phyloP scores from a whole-genome alignment of 116 monocot genomes.

The Dioscorea cayenensis region DNA sequence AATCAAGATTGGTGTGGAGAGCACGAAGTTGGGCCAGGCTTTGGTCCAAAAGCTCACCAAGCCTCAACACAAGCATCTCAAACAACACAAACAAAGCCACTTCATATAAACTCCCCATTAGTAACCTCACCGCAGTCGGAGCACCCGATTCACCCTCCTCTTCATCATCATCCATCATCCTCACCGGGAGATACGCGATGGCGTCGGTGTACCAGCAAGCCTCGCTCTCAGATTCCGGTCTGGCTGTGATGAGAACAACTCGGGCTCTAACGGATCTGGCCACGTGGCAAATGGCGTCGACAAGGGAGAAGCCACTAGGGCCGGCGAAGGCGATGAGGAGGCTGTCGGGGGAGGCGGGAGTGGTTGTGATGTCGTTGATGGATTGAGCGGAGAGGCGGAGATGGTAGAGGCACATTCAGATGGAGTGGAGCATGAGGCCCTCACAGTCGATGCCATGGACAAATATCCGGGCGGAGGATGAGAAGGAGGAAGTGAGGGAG shows the following conservation, averaged over 20 bases:
- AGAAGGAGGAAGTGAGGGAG: constrained; percentile 10
- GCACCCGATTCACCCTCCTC: constrained; percentile 4
- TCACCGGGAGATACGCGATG: constrained; percentile 49
- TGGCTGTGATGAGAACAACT: constrained; percentile 56
- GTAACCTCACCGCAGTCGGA: constrained; percentile 19
- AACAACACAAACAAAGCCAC: constrained; percentile 78
- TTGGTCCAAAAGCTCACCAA: constrained; percentile 28
- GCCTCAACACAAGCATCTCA: constrained; percentile 54
- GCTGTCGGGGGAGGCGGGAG: constrained; percentile 49
- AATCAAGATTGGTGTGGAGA: constrained; percentile 71
- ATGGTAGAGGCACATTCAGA: constrained; percentile 91
- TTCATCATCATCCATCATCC: constrained; percentile 66
- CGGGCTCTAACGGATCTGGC: constrained; percentile 41
- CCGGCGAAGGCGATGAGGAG: constrained; percentile 80
- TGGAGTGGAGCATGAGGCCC: constrained; percentile 66
- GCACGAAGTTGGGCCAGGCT: constrained; percentile 31
- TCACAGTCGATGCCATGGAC: constrained; percentile 77
- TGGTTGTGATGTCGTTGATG: constrained; percentile 76
- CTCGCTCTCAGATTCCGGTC: constrained; percentile 34
- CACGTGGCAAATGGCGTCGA: constrained; percentile 59
- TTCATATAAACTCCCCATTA: constrained; percentile 73
- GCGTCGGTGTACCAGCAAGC: constrained; percentile 31
- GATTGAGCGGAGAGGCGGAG: constrained; percentile 62
- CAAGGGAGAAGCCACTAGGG: constrained; percentile 69
- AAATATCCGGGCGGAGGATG: constrained; percentile 30